Base-by-base conservation (phyloP, 805 yeast genomes). In the Kuraishia capsulata region DNA sequence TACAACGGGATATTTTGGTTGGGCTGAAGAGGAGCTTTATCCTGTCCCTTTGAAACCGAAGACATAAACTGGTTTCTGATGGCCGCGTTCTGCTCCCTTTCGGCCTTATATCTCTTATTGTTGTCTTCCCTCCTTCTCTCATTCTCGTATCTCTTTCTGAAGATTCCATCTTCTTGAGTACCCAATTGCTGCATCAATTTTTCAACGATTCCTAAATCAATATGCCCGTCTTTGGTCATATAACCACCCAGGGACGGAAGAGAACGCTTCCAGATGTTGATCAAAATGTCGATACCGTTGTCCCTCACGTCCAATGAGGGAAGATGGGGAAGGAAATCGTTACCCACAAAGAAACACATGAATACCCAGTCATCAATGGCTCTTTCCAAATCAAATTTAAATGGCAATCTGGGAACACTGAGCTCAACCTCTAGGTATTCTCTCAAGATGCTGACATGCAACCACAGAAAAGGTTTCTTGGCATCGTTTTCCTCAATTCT, bases 321-420 rank as follows among this genome's bases (percentile, higher is more conserved):
- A 48, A 92, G 65, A 61, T 90, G 97, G 1, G 99, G 99, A 51
- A 92, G 65, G 70, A 92, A 92, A 76, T 92, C 99, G 56, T 92
- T 92, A 60, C 99, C 99, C 46, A 90, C 94, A 55, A 92, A 92
- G 66, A 92, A 92, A 71, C 97, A 90, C 89, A 92, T 82, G 49
- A 92, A 92, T 13, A 92, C 87, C 98, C 98, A 92, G 61, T 92
- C 99, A 56, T 92, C 99, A 44, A 92, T 81, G 2, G 97, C 97
- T 42, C 98, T 70, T 62, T 92, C 99, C 39, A 89, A 59, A 55
- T 92, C 97, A 61, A 81, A 88, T 17, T 76, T 71, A 52, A 84
- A 81, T 2, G 86, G 73, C 16, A 81, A 53, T 30, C 79, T 69
- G 3, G 88, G 85, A 21, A 83, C 76, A 40, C 66, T 68, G 36